A percentile compares a stretch with the other conserved stretches of the same genome.
Conservation (phyloP, 108 stramenopile species). For the Discostella pseudostelligera region DNA sequence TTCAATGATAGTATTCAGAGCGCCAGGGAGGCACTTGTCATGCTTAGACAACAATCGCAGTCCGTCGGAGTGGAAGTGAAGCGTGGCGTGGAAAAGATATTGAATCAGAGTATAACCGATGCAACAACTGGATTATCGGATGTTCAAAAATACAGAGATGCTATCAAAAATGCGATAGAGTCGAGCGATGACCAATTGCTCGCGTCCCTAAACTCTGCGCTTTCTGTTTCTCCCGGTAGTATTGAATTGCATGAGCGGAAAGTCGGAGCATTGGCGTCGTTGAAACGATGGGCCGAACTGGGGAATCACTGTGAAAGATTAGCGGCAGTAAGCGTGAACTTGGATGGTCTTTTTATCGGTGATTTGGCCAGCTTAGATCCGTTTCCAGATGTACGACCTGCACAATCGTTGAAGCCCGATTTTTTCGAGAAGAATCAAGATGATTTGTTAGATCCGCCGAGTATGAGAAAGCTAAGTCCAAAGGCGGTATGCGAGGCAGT, state of each 20-base stretch:
- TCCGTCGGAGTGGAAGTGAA: not conserved
- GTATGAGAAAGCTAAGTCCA: slow-evolving; percentile 41
- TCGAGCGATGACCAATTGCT: slow-evolving; percentile 43
- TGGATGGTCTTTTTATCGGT: slow-evolving; percentile 65
- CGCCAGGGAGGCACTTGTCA: slow-evolving; percentile 21
- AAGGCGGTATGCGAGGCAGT: slow-evolving; percentile 71
- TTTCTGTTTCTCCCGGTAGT: slow-evolving; percentile 53
- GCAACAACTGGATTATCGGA: slow-evolving; percentile 59
- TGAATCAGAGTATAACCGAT: slow-evolving; percentile 58
- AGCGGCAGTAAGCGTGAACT: slow-evolving; percentile 52
- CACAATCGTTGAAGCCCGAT: slow-evolving; percentile 34
- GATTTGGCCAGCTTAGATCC: slow-evolving; percentile 63
- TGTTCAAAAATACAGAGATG: slow-evolving; percentile 44
- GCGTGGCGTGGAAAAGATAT: slow-evolving; percentile 31
- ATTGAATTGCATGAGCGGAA: slow-evolving; percentile 54
- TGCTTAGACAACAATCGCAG: slow-evolving; percentile 20
- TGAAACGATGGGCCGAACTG: slow-evolving; percentile 78
- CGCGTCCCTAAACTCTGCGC: slow-evolving; percentile 54
- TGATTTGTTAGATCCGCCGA: slow-evolving; percentile 4
- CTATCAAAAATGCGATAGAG: slow-evolving; percentile 27
- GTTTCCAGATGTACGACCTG: slow-evolving; percentile 51
- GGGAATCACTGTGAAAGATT: slow-evolving; percentile 66
- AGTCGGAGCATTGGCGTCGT: slow-evolving; percentile 49
- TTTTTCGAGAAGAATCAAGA: slow-evolving; percentile 44
- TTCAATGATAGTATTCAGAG: slow-evolving; percentile 37